These are phyloP conservation scores for Conoideocrella luteorostrata DNA, from an alignment of 2,329 filamentous ascomycete genomes.

Conservation along the genomic window DNA sequence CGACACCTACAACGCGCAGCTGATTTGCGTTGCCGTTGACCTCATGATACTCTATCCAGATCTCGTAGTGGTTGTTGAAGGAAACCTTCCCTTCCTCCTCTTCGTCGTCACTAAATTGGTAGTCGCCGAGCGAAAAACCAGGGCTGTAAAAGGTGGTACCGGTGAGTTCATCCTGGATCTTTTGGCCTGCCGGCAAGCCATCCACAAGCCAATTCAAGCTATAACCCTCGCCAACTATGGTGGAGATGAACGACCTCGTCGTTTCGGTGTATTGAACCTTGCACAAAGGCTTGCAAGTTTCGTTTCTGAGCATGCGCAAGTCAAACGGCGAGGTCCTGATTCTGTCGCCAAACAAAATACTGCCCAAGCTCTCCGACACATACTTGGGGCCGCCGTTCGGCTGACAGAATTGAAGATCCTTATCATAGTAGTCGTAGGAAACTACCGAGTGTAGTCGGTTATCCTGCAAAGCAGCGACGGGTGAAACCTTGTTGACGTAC, in stretches of 20 bases:
- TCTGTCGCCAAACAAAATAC: slow-evolving; percentile 93
- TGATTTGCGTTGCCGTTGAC: slow-evolving; percentile 60
- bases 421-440: slow-evolving; percentile 93
- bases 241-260: slow-evolving; percentile 73
- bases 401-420: slow-evolving; percentile 79
- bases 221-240: slow-evolving; percentile 76
- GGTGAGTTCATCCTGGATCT: slow-evolving; percentile 69
- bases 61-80: slow-evolving; percentile 95
- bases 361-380: slow-evolving; percentile 77
- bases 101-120: slow-evolving; percentile 52
- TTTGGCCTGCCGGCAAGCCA: slow-evolving; percentile 83
- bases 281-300: slow-evolving; percentile 81
- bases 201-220: slow-evolving; percentile 95
- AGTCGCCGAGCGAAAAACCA: slow-evolving; percentile 53
- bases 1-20: slow-evolving; percentile 84
- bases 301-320: slow-evolving; percentile 77
- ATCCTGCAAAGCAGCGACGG: slow-evolving; percentile 70
- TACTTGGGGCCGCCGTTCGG: slow-evolving; percentile 70
- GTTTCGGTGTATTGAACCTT: slow-evolving; percentile 55
- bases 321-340: slow-evolving; percentile 97
- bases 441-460: slow-evolving; percentile 84
- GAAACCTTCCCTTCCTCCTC: slow-evolving; percentile 50
- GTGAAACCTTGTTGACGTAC: slow-evolving; percentile 87
- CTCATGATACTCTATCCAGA: slow-evolving; percentile 85
- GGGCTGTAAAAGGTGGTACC: slow-evolving; percentile 81